Base-by-base conservation (phyloP, 441 rosid species). In the Iberis amara region DNA sequence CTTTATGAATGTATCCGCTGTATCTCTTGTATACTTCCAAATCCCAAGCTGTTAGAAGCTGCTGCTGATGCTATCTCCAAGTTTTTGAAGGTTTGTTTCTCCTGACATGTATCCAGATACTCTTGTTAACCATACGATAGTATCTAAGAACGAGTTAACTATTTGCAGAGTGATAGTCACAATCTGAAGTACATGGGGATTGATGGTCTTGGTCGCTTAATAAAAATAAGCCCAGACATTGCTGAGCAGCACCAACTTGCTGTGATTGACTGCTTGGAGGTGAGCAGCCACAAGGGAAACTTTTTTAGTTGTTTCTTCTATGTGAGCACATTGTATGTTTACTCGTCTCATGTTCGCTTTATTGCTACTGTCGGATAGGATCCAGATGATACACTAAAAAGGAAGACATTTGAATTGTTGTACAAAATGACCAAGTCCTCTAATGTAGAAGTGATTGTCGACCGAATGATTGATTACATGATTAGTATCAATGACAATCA, bases 191-290 rank as follows among this genome's bases (percentile, higher is more conserved):
- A 89, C 57, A 80, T 92, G 95, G 97, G 97, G 37, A 89, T 92
- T 65, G 99, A 92, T 73, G 97, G 84, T 15, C 85, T 92, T 62
- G 92, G 97, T 40, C 82, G 86, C 55, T 70, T 92, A 68, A 86
- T 92, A 69, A 91, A 85, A 71, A 75, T 79, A 61, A 86, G 85
- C 56, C 89, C 96, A 44, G 97, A 92, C 45, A 80, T 89, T 55
- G 95, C 90, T 37, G 99, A 89, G 67, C 97, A 92, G 66, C 99
- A 92, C 62, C 99, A 92, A 51, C 66, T 92, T 75, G 94, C 96
- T 55, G 97, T 92, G 52, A 89, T 92, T 35, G 97, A 92, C 79
- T 92, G 99, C 81, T 75, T 92, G 59, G 97, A 92, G 96, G 99
- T 89, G 58, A 81, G 80, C 11, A 52, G 14, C 11, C 27, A 15